phyloP scores from a whole-genome alignment of 495 filamentous ascomycete genomes.

The Recurvomyces mirabilis region DNA sequence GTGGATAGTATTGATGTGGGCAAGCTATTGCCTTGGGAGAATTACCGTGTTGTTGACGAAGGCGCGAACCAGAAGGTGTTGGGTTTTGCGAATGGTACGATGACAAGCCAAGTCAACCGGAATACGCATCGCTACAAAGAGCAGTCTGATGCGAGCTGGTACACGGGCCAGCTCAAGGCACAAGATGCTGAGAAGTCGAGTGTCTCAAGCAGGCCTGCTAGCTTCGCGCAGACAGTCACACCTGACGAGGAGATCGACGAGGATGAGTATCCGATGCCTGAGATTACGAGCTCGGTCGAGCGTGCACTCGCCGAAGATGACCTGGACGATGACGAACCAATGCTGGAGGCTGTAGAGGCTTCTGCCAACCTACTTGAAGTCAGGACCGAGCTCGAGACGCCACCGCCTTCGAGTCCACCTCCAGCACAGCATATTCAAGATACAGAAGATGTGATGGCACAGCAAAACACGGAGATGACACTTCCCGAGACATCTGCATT shows the following conservation, averaged over 20 bases:
- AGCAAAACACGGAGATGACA: not conserved
- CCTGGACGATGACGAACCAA: not conserved
- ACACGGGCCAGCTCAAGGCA: conserved; percentile 55
- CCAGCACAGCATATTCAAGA: not conserved
- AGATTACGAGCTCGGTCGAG: conserved; percentile 23
- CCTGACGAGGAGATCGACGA: conserved; percentile 20
- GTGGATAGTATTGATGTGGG: conserved; percentile 77
- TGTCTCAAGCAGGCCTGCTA: conserved; percentile 1
- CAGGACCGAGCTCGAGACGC: conserved; percentile 8
- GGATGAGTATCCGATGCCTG: conserved; percentile 14
- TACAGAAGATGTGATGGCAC: not conserved
- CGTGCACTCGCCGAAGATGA: conserved; percentile 9
- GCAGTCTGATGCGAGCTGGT: conserved; percentile 68
- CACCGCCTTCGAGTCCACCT: conserved; percentile 13
- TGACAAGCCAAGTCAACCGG: conserved; percentile 54
- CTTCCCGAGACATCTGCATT: not conserved
- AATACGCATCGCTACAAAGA: conserved; percentile 52
- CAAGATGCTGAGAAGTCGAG: conserved; percentile 17
- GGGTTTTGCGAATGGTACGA: conserved; percentile 58
- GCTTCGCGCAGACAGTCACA: conserved; percentile 16
- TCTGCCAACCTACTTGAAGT: not conserved
- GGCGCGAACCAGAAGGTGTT: conserved; percentile 63
- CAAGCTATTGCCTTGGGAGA: conserved; percentile 70
- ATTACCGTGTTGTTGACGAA: conserved; percentile 72
- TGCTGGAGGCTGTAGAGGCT: not conserved